phyloP scores from a whole-genome alignment of 106 monocot genomes.

The Posidonia australis region DNA sequence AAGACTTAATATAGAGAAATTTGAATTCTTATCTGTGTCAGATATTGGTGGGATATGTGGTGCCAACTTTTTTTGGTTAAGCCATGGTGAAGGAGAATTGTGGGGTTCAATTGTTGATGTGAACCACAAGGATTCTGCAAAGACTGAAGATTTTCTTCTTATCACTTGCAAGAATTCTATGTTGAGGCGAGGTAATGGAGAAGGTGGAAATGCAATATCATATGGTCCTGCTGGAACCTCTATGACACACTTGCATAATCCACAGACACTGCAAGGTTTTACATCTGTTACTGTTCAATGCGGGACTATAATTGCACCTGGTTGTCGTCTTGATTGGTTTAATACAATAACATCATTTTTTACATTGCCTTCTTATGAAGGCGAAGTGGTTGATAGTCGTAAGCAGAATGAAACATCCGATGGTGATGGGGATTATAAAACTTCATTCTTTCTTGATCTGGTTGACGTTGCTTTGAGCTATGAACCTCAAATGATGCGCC shows the following conservation, averaged over 20 bases:
- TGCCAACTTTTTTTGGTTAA: slow-evolving; percentile 53
- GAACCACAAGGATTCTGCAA: slow-evolving; percentile 9
- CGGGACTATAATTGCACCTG: slow-evolving; percentile 85
- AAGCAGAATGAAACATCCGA: slow-evolving; percentile 12
- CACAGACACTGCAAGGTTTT: slow-evolving; percentile 33
- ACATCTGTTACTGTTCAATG: slow-evolving; percentile 51
- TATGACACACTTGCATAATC: slow-evolving; percentile 44
- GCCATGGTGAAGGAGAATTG: slow-evolving; percentile 80
- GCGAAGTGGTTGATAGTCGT: slow-evolving; percentile 9
- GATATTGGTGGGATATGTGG: slow-evolving; percentile 54
- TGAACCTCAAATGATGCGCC: slow-evolving; percentile 39
- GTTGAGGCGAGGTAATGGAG: slow-evolving; percentile 57
- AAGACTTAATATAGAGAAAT: slow-evolving; percentile 44
- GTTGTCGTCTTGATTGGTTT: slow-evolving; percentile 90
- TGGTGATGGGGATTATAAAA: slow-evolving; percentile 10
- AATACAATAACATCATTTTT: slow-evolving; percentile 49
- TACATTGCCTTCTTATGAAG: slow-evolving; percentile 21
- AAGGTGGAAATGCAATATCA: slow-evolving; percentile 64
- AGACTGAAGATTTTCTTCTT: slow-evolving; percentile 49
- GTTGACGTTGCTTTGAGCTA: slow-evolving; percentile 83
- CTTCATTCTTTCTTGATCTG: slow-evolving; percentile 71
- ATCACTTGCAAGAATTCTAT: slow-evolving; percentile 51
- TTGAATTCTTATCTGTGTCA: slow-evolving; percentile 71
- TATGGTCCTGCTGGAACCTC: slow-evolving; percentile 57
- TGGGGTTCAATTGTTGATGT: slow-evolving; percentile 45